These are phyloP conservation scores for Aureobasidium zeae DNA, from an alignment of 2,329 filamentous ascomycete genomes.

Conservation along the genomic window DNA sequence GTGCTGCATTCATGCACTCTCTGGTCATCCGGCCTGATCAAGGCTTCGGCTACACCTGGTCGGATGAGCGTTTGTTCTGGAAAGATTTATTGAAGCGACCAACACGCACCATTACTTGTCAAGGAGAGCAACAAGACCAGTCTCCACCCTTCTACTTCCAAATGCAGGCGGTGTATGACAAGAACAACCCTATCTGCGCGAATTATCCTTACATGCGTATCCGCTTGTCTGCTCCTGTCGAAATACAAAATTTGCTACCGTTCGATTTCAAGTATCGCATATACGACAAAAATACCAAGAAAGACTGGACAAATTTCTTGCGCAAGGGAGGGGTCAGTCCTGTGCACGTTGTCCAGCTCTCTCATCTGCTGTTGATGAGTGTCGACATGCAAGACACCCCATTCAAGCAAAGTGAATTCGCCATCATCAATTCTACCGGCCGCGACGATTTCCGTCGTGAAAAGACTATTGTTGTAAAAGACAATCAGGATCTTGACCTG, in stretches of 20 bases:
- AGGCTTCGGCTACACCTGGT: constrained; percentile 95
- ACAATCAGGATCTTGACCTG: constrained; percentile 69
- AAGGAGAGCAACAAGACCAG: constrained; percentile 70
- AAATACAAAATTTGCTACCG: constrained; percentile 86
- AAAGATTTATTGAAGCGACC: constrained; percentile 77
- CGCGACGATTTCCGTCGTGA: constrained; percentile 86
- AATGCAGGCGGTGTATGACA: constrained; percentile 77
- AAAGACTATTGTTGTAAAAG: constrained; percentile 68
- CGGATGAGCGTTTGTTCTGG: constrained; percentile 83
- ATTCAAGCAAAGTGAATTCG: constrained; percentile 91
- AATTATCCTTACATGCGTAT: constrained; percentile 92
- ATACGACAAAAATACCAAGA: constrained; percentile 97
- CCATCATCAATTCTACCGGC: constrained; percentile 86
- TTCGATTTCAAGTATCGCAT: constrained; percentile 99
- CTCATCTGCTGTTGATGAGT: constrained; percentile 83
- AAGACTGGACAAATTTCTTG: constrained; percentile 97
- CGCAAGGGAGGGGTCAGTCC: constrained; percentile 94
- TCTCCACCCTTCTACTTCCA: constrained; percentile 90
- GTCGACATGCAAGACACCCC: constrained; percentile 94
- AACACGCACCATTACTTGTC: constrained; percentile 79
- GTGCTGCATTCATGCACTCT: constrained; percentile 81
- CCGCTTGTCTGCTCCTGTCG: constrained; percentile 82
- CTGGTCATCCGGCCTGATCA: constrained; percentile 84
- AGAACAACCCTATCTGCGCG: constrained; percentile 68
- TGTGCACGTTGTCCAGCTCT: constrained; percentile 92